phyloP scores from a whole-genome alignment of 129 eudicot species.

The Saussurea involucrata region DNA sequence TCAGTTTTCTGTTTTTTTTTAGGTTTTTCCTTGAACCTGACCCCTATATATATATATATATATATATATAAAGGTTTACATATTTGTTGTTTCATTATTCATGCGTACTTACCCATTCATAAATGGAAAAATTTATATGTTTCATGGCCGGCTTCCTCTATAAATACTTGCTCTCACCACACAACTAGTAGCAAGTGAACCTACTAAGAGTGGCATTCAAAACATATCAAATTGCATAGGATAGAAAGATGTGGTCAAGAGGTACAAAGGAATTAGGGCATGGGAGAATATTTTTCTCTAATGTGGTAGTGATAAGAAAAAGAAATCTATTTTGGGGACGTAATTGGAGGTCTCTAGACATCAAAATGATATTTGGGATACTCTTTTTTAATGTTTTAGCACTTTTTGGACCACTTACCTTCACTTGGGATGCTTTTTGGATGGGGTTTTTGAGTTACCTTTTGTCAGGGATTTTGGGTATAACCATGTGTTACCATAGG shows the following conservation, averaged over 20 bases:
- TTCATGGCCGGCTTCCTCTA: slow-evolving; percentile 10
- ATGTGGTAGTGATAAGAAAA: slow-evolving; percentile 54
- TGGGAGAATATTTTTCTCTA: slow-evolving; percentile 44
- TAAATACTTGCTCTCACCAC: slow-evolving; percentile 6
- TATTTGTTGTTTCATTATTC: too few relatives aligned
- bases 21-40: too few relatives aligned
- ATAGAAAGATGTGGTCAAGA: slow-evolving; percentile 12
- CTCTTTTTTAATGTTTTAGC: slow-evolving; percentile 47
- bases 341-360: slow-evolving; percentile 58
- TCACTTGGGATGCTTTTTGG: slow-evolving; percentile 67
- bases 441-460: slow-evolving; percentile 49
- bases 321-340: slow-evolving; percentile 50
- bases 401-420: slow-evolving; percentile 65
- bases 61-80: too few relatives aligned
- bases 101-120: too few relatives aligned
- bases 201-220: not conserved
- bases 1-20: too few relatives aligned
- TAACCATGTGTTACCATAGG: slow-evolving; percentile 70
- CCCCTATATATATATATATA: too few relatives aligned
- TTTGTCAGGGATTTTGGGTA: slow-evolving; percentile 60
- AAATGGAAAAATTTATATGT: too few relatives aligned
- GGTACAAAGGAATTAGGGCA: not conserved
- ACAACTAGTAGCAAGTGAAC: not conserved
- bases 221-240: not conserved
- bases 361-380: slow-evolving; percentile 37